Base-by-base conservation (phyloP, 768 basidiomycete species). In the Rossbeevera mucosa region DNA sequence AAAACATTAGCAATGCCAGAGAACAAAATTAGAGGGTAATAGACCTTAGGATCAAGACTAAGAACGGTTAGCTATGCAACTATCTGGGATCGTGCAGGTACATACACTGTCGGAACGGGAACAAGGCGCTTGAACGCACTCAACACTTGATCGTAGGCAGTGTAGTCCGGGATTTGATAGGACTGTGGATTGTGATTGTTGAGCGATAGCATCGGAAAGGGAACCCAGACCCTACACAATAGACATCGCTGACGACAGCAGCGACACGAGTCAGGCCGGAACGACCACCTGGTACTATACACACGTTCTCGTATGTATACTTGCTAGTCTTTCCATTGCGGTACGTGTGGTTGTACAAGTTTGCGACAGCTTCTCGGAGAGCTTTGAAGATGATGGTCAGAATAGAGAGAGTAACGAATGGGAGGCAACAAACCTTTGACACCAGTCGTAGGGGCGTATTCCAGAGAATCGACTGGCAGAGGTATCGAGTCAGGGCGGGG, bases 251-350 rank as follows among this genome's bases (percentile, higher is more conserved):
- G 52, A 97, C 80, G 46, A 97, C 94, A 14, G 94, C 90, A 13
- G 94, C 93, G 21, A 97, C 80, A 54, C 94, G 85, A 25, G 91
- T 89, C 56, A 97, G 77, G 11, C 94, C 94, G 2, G 94, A 78
- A 50, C 92, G 85, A 14, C 94, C 94, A 41, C 94, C 94, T 12
- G 94, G 94, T 0, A 96, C 94, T 60, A 97, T 95, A 62, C 90
- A 93, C 12, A 91, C 86, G 63, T 97, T 97, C 71, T 94, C 92
- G 58, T 76, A 88, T 1, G 91, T 94, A 67, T 96, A 97, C 59
- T 94, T 78, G 58, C 88, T 91, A 7, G 68, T 53, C 71, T 88
- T 94, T 44, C 82, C 89, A 59, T 87, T 70, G 29, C 94, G 82
- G 67, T 95, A 95, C 2, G 86, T 88, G 46, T 79, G 73, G 65